Evolutionary conservation across 2,329 filamentous ascomycete genomes (phyloP).

Genomic region (Pyricularia sp.): DNA sequence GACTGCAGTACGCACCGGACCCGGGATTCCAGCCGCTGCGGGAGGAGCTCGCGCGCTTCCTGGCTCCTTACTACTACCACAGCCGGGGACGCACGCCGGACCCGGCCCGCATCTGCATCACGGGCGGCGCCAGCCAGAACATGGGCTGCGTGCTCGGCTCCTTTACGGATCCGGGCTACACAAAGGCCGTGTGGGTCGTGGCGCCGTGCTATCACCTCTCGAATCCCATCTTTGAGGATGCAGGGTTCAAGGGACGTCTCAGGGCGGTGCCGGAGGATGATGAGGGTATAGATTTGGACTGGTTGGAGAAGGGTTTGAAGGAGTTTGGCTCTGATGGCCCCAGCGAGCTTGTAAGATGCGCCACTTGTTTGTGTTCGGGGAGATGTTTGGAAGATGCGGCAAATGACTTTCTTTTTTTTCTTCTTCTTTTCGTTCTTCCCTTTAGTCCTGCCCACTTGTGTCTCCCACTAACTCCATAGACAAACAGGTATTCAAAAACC

Average conservation of each 20-base stretch:
- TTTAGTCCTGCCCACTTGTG: not conserved
- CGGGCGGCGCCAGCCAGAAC: slow-evolving; percentile 75
- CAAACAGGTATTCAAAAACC: slow-evolving; percentile 35
- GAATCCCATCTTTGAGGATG: slow-evolving; percentile 73
- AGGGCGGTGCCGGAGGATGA: slow-evolving; percentile 63
- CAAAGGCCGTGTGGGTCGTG: slow-evolving; percentile 65
- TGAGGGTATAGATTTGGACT: slow-evolving; percentile 59
- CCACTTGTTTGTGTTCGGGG: not conserved
- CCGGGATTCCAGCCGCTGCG: slow-evolving; percentile 59
- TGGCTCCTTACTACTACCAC: slow-evolving; percentile 45
- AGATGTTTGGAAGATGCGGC: not conserved
- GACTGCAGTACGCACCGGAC: slow-evolving; percentile 71
- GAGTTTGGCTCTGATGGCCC: slow-evolving; percentile 12
- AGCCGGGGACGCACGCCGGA: slow-evolving; percentile 16
- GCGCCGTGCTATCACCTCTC: slow-evolving; percentile 77
- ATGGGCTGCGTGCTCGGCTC: slow-evolving; percentile 64
- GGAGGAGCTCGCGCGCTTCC: slow-evolving; percentile 55
- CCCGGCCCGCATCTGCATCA: slow-evolving; percentile 58
- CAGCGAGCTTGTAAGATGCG: slow-evolving; percentile 7
- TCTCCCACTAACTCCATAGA: not conserved
- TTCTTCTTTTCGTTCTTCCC: not conserved
- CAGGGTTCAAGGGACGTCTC: slow-evolving; percentile 55
- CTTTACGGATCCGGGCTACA: slow-evolving; percentile 67
- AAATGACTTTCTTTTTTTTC: not conserved
- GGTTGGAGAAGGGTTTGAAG: slow-evolving; percentile 36